Evolutionary conservation across 225 moss, liverwort and hornwort species (phyloP), one percentile per base, ranked within the genome.

Genomic region (Anthoceros angustus): DNA sequence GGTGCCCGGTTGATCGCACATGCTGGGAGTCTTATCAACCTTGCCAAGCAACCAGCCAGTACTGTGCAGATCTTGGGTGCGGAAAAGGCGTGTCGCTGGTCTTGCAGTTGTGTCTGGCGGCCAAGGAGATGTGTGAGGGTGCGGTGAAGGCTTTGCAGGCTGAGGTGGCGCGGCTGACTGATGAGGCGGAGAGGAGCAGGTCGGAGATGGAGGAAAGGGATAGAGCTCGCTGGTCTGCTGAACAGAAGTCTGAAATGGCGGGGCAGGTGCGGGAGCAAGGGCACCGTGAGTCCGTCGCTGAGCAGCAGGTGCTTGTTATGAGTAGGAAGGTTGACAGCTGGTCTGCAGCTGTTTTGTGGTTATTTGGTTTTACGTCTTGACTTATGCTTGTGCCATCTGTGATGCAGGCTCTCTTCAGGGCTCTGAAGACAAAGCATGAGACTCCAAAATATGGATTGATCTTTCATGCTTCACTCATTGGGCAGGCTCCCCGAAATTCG

Each of bases 31-130:
- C 76, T 93, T 43, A 79, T 89, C 49, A 89, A 82, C 24, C 71
- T 93, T 67, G 83, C 92, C 2, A 93, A 93, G 21, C 80, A 80
- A 16, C 92, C 92, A 9, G 92, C 92, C 0, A 89, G 92, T 66
- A 93, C 86, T 6, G 85, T 93, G n/a, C 92, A 93, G 65, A 93
- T 89, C 64, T 77, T 93, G 64, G 92, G 92, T 63, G 92, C 92
- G 2, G 89, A 93, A 62, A 93, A 93, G 80, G 80, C 74, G 63
- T 40, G 0, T 45, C 42, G 41, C 18, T 46, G 14, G 43, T 32
- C 15, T 26, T 20, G n/a, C 23, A 1, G 16, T 55, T 55, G 18
- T 15, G 55, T n/a, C n/a, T n/a, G n/a, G n/a, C n/a, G n/a, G n/a
- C n/a, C n/a, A n/a, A n/a, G n/a, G n/a, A n/a, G n/a, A n/a, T n/a